Conservation (phyloP, 169 alveolate genomes). For the Cryptosporidium ubiquitum region DNA sequence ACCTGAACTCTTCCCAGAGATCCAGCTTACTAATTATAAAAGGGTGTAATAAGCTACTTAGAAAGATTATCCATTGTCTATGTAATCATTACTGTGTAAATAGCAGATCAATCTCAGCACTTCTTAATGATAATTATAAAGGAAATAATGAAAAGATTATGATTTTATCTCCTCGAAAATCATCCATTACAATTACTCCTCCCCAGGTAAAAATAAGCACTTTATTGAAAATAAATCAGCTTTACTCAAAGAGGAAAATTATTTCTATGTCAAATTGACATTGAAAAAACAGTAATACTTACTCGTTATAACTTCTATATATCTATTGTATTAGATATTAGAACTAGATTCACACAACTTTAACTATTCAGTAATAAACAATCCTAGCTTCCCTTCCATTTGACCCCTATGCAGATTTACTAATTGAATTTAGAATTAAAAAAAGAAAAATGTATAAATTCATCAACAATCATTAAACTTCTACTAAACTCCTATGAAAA, state of each 20-base stretch:
- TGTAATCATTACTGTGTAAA: background rate
- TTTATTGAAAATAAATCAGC: background rate
- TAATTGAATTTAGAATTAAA: background rate
- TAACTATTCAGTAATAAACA: background rate
- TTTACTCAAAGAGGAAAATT: background rate
- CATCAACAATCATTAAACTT: background rate
- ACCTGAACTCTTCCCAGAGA: background rate
- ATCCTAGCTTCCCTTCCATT: background rate
- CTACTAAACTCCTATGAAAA: background rate
- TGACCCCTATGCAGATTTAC: background rate
- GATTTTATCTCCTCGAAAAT: conserved; percentile 8
- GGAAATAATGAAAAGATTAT: background rate
- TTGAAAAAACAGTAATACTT: too few species aligned
- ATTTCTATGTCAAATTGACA: background rate
- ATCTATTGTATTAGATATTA: too few species aligned
- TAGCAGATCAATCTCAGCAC: background rate
- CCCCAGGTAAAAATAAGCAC: background rate
- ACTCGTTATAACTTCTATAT: background rate
- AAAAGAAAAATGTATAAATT: background rate
- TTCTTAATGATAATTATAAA: background rate
- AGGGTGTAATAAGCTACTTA: conserved; percentile 26
- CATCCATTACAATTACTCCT: background rate
- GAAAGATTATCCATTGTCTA: conserved; percentile 24
- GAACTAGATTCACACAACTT: background rate
- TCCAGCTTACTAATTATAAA: background rate